Base-by-base conservation (phyloP, 2,329 filamentous ascomycete species). In the Ophiocordyceps camponoti-saundersi region DNA sequence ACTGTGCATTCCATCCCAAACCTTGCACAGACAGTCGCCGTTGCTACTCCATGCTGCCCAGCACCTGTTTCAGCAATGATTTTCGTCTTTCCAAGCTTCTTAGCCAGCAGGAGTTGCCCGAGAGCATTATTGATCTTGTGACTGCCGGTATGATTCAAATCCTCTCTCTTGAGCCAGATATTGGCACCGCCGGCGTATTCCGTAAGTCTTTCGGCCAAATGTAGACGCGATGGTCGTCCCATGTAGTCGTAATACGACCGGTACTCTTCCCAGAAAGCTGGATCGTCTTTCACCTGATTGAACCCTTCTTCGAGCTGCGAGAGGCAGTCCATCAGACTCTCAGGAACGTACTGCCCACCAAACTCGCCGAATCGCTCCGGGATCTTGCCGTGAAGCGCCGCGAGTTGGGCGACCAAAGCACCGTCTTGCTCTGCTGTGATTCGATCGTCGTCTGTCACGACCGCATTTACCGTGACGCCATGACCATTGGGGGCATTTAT, bases 61-160 rank as follows among this genome's bases (percentile, higher is more conserved):
- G 92, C 92, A 54, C 92, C 92, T 16, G 92, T 98, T 69, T 98
- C 92, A 44, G 92, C 92, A 56, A 98, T 98, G 57, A 98, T 96
- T 62, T 88, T 84, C 6, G 82, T 95, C 76, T 98, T 98, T 45
- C 92, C 92, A 44, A 98, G 68, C 51, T 87, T 75, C 56, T 76
- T 76, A 2, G 92, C 92, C 39, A 98, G 70, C 15, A 98, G 75
- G 44, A 95, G 80, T 65, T 98, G 92, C 2, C 92, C 92, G 10
- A 98, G 71, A 0, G 92, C 92, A 58, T 98, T 98, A 72, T 98
- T 98, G 72, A 98, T 96, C 76, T 98, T 98, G 74, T 98, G 92
- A 52, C 85, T 93, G 54, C 92, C 92, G 10, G 92, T 96, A 63
- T 98, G 92, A 67, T 96, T 96, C 48, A 96, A 71, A 62, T 98